These are phyloP conservation scores for Sporormia fimetaria DNA, from an alignment of 495 filamentous ascomycete genomes.

Conservation along the genomic window DNA sequence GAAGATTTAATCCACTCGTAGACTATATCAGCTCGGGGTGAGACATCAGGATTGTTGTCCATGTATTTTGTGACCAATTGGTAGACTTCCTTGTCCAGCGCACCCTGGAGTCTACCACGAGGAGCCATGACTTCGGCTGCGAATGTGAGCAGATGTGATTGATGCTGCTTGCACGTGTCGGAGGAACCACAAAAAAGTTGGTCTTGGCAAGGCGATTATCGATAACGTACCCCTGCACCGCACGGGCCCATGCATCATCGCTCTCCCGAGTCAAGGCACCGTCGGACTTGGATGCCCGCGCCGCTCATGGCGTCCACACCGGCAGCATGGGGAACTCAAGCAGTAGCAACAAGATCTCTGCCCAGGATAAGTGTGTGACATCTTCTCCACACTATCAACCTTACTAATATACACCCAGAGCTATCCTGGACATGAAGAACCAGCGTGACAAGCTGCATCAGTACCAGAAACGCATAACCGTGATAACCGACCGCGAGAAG, in stretches of 20 bases:
- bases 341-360: constrained; percentile 58
- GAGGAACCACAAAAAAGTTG: constrained; percentile 4
- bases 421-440: constrained; percentile 92
- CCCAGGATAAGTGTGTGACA: constrained; percentile 53
- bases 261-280: constrained; percentile 14
- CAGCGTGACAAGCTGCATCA: constrained; percentile 94
- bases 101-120: constrained; percentile 22
- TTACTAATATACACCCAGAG: constrained; percentile 39
- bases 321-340: constrained; percentile 52
- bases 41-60: constrained; percentile 44
- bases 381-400: not conserved
- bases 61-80: constrained; percentile 62
- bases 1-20: constrained; percentile 71
- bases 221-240: constrained; percentile 4
- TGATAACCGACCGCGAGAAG: constrained; percentile 73
- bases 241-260: not conserved
- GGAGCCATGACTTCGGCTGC: constrained; percentile 7
- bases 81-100: constrained; percentile 42
- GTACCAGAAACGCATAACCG: constrained; percentile 78
- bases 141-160: not conserved
- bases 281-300: constrained; percentile 1
- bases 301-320: constrained; percentile 15
- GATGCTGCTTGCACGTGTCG: not conserved
- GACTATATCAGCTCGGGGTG: constrained; percentile 40
- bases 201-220: constrained; percentile 5